Evolutionary conservation across 1,284 basidiomycete genomes (phyloP), one percentile per base, ranked within the genome.

Genomic region (Apiotrichum gamsii): DNA sequence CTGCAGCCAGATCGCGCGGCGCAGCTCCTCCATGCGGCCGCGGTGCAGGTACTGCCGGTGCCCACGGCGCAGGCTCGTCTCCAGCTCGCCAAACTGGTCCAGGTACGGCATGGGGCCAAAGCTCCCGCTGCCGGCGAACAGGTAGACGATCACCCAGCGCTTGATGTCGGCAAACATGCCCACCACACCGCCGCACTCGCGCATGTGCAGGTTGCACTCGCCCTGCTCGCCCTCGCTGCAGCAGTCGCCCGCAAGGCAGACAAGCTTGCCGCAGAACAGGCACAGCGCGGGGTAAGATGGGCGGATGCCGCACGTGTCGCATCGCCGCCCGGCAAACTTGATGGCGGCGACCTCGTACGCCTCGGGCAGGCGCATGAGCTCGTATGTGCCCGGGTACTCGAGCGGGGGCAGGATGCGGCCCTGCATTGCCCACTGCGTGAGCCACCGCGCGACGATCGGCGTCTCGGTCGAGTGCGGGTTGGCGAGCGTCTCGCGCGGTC

Each of bases 171-270:
- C 93, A 71, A 85, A 98, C 47, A 93, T 72, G 8, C 93, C 95
- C 29, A 90, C 78, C 0, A 83, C 82, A 3, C 90, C 91, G 8
- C 88, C 89, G 60, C 94, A 95, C 87, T 88, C 85, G 77, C 90
- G 79, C 57, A 85, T 87, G 69, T 98, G 95, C 75, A 88, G 82
- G 69, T 97, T 98, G 72, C 94, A 97, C 68, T 99, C 95, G 29
- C 82, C 74, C 76, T 87, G 70, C 49, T 81, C 71, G 56, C 78
- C 73, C 59, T 91, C 87, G 58, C 79, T 78, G 69, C 94, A 99
- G 65, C 94, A 99, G 61, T 93, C 86, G 56, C 87, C 88, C 65
- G 93, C 88, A 73, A 93, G 81, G 66, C 95, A 98, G 8, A 89
- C 83, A 15, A 86, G 81, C 36, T 82, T 77, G 1, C 94, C 94